Conservation (phyloP, 2,329 filamentous ascomycete species). For the Botryotinia globosa region DNA sequence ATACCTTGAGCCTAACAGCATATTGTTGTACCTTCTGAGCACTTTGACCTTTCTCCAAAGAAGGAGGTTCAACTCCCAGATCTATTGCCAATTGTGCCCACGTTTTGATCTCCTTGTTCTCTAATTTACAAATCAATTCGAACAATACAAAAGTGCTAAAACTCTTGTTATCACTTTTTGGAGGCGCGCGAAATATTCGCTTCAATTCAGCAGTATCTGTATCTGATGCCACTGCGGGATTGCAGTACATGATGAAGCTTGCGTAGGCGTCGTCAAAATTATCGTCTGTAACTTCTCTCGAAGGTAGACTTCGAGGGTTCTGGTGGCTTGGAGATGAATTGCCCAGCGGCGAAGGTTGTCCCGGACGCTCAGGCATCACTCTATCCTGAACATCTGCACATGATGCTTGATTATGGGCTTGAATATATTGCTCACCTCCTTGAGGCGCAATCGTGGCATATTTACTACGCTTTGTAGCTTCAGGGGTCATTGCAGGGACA, state of each 20-base stretch:
- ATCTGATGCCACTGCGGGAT: slow-evolving; percentile 71
- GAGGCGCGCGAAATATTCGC: slow-evolving; percentile 74
- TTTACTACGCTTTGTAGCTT: slow-evolving; percentile 27
- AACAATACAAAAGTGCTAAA: slow-evolving; percentile 78
- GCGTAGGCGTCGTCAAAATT: slow-evolving; percentile 82
- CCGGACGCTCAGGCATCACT: slow-evolving; percentile 20
- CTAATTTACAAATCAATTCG: slow-evolving; percentile 73
- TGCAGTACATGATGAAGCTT: slow-evolving; percentile 84
- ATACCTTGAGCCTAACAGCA: slow-evolving; percentile 83
- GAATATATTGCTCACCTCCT: slow-evolving; percentile 18
- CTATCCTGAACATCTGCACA: slow-evolving; percentile 22
- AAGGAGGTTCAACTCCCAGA: slow-evolving; percentile 84
- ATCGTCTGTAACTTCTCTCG: slow-evolving; percentile 63
- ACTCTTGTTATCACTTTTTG: slow-evolving; percentile 81
- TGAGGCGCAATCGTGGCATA: slow-evolving; percentile 26
- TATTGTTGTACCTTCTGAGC: slow-evolving; percentile 95
- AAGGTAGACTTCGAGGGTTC: slow-evolving; percentile 50
- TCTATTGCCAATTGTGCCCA: slow-evolving; percentile 86
- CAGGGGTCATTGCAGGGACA: slow-evolving; percentile 23
- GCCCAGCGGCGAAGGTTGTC: slow-evolving; percentile 16
- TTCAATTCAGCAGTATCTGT: slow-evolving; percentile 69
- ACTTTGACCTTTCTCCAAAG: slow-evolving; percentile 78
- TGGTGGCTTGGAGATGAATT: slow-evolving; percentile 11
- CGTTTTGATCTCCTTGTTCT: slow-evolving; percentile 82
- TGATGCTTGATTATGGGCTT: slow-evolving; percentile 20